A percentile compares a stretch with the other conserved stretches of the same genome.
Evolutionary conservation across 257 asterid species (phyloP).

Genomic region (Nyctanthes arbortristis): DNA sequence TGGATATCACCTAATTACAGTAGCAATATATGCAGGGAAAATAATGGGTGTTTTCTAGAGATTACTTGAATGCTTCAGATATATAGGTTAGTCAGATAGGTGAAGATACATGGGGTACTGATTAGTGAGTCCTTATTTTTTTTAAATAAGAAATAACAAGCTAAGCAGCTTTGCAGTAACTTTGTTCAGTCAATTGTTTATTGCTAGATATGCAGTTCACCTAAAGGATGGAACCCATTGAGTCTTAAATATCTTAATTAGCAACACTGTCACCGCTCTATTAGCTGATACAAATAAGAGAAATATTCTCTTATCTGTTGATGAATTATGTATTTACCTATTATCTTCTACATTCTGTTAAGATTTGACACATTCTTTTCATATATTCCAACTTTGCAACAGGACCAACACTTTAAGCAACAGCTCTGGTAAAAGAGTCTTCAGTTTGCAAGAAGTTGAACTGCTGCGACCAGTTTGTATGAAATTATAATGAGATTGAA

Average conservation of each 20-base stretch:
- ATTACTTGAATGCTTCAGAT: too few species aligned
- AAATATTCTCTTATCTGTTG: neutral
- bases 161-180: too few species aligned
- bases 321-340: neutral
- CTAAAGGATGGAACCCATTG: neutral
- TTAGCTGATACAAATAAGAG: too few species aligned
- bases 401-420: slow-evolving; percentile 28
- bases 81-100: too few species aligned
- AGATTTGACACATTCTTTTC: neutral
- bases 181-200: too few species aligned
- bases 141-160: too few species aligned
- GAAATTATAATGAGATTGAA: slow-evolving; percentile 38
- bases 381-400: slow-evolving; percentile 21
- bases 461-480: slow-evolving; percentile 24
- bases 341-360: neutral
- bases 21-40: too few species aligned
- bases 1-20: too few species aligned
- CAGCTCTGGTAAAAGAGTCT: slow-evolving; percentile 17
- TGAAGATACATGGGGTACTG: too few species aligned
- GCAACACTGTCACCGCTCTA: neutral
- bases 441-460: slow-evolving; percentile 13
- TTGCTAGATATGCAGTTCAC: too few species aligned
- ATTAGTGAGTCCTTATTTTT: too few species aligned
- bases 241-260: neutral
- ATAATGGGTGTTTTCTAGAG: too few species aligned